Evolutionary conservation across 495 filamentous ascomycete genomes (phyloP).

Genomic region (Hyphodiscus hymeniophilus): DNA sequence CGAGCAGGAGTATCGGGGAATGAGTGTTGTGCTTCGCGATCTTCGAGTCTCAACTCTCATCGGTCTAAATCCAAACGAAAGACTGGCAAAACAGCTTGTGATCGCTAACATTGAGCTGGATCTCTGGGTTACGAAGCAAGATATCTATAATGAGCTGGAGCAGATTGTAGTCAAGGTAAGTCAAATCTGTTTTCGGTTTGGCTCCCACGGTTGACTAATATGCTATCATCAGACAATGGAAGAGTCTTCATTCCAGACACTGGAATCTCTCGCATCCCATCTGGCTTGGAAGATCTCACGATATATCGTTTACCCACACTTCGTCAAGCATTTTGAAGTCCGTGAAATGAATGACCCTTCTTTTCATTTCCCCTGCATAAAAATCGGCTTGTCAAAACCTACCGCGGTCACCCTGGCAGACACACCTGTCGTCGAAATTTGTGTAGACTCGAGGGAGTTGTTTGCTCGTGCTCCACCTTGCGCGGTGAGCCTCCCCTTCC

Average conservation of each 20-base stretch:
- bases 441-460: slow-evolving; percentile 17
- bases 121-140: slow-evolving; percentile 22
- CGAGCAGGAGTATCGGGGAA: slow-evolving; percentile 15
- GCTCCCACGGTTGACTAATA: slow-evolving; percentile 11
- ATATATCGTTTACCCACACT: no score
- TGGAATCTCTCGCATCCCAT: slow-evolving; percentile 48
- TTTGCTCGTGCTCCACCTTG: background rate
- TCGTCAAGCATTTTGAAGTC: slow-evolving; percentile 27
- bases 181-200: background rate
- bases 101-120: slow-evolving; percentile 47
- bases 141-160: slow-evolving; percentile 42
- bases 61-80: slow-evolving; percentile 53
- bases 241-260: slow-evolving; percentile 51
- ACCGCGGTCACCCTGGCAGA: slow-evolving; percentile 50
- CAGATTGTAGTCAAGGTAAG: slow-evolving; percentile 41
- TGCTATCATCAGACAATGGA: slow-evolving; percentile 37
- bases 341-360: background rate
- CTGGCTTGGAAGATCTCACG: no score
- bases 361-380: slow-evolving; percentile 26
- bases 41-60: slow-evolving; percentile 50
- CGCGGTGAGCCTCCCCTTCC: background rate
- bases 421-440: slow-evolving; percentile 44
- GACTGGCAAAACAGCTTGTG: slow-evolving; percentile 48
- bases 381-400: slow-evolving; percentile 48
- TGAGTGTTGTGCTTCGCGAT: slow-evolving; percentile 28